These are phyloP conservation scores for Leavenworthia alabamica DNA, from an alignment of 345 rosid species.

Conservation along the genomic window DNA sequence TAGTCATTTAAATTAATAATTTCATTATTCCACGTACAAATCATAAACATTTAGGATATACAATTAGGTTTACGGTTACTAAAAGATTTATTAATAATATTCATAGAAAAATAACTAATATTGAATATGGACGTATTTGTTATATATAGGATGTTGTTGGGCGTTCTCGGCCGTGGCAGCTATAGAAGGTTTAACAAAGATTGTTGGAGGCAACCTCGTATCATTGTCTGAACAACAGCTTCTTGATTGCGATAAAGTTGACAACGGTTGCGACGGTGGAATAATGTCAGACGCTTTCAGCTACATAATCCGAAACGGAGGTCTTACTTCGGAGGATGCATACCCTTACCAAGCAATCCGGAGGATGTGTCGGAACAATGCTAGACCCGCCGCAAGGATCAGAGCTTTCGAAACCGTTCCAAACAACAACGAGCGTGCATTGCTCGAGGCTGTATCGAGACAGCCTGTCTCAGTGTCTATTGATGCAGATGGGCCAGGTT, in stretches of 20 bases:
- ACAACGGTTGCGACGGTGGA: conserved; percentile 56
- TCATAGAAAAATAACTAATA: neutral
- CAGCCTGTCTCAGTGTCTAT: conserved; percentile 55
- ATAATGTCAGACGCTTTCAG: conserved; percentile 47
- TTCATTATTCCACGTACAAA: neutral
- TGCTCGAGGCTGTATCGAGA: conserved; percentile 43
- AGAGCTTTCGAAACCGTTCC: conserved; percentile 43
- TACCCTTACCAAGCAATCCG: conserved; percentile 41
- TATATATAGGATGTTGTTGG: conserved; percentile 44
- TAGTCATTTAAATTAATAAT: neutral
- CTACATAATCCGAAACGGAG: conserved; percentile 34
- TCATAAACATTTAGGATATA: conserved; percentile 10
- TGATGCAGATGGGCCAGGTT: conserved; percentile 25
- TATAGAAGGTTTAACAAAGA: conserved; percentile 41
- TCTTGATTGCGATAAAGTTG: conserved; percentile 39
- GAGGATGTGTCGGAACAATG: neutral
- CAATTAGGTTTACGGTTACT: neutral
- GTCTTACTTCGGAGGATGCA: conserved; percentile 42
- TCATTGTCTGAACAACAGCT: conserved; percentile 49
- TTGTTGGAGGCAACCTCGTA: conserved; percentile 34
- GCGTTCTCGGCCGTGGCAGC: conserved; percentile 65
- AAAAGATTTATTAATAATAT: neutral
- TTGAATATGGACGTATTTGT: neutral
- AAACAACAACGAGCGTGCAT: conserved; percentile 37
- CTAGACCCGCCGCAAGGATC: conserved; percentile 30